phyloP scores from a whole-genome alignment of 73 alveolate genomes.

The Paramecium tetraurelia region DNA sequence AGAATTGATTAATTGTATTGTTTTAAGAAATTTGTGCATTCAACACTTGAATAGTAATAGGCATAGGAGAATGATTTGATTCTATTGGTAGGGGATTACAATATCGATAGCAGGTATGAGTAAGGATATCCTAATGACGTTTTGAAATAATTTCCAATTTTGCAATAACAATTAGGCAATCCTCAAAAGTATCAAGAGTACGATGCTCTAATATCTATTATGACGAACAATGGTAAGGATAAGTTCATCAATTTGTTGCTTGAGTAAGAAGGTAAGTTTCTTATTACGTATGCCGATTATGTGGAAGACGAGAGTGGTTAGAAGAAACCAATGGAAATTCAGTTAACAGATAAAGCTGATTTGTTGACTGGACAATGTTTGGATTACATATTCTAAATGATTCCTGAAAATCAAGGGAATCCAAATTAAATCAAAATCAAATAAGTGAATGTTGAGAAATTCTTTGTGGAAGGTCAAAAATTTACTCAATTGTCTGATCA shows the following conservation, averaged over 20 bases:
- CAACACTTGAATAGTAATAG: slow-evolving; percentile 56
- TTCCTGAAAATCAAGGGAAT: slow-evolving; percentile 61
- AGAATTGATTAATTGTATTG: slow-evolving; percentile 66
- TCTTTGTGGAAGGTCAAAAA: slow-evolving; percentile 74
- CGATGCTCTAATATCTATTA: slow-evolving; percentile 62
- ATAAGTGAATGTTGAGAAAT: slow-evolving; percentile 75
- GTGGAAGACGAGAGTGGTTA: slow-evolving; percentile 66
- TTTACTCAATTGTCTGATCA: slow-evolving; percentile 89
- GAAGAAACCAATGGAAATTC: slow-evolving; percentile 63
- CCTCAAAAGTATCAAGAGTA: slow-evolving; percentile 61
- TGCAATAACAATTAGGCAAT: slow-evolving; percentile 60
- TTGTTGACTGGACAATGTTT: slow-evolving; percentile 68
- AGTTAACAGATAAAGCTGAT: slow-evolving; percentile 76
- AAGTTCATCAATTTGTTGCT: slow-evolving; percentile 75
- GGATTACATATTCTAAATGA: slow-evolving; percentile 82
- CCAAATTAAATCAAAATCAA: slow-evolving; percentile 53
- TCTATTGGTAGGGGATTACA: slow-evolving; percentile 82
- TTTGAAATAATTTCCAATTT: slow-evolving; percentile 45
- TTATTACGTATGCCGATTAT: slow-evolving; percentile 73
- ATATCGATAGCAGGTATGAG: slow-evolving; percentile 74
- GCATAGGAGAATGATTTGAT: slow-evolving; percentile 65
- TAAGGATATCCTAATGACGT: slow-evolving; percentile 42
- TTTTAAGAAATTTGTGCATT: slow-evolving; percentile 65
- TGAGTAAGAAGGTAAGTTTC: slow-evolving; percentile 67
- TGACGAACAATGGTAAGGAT: slow-evolving; percentile 69